A percentile compares a stretch with the other conserved stretches of the same genome.
These are phyloP conservation scores for Neonectria ditissima DNA, from an alignment of 2,329 filamentous ascomycete genomes.

Conservation along the genomic window DNA sequence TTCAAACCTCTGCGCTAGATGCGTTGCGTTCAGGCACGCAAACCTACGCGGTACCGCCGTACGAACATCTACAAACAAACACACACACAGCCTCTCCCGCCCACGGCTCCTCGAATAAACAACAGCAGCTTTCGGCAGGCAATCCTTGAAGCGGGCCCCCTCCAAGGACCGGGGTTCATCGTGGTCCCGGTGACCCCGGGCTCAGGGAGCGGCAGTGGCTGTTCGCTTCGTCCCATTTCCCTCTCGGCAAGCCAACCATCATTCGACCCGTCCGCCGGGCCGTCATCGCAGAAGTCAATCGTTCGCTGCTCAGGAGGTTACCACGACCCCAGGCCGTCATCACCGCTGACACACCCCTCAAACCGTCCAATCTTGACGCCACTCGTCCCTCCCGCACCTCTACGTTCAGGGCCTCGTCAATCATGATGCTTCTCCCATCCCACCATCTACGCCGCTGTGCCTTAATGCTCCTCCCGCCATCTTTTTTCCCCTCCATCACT, in stretches of 20 bases:
- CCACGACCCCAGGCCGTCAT: not conserved
- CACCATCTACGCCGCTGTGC: conserved; percentile 14
- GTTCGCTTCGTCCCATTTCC: conserved; percentile 12
- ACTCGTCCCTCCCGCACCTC: conserved; percentile 10
- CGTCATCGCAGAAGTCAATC: conserved; percentile 36
- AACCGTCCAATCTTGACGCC: conserved; percentile 4
- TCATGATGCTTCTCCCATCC: conserved; percentile 14
- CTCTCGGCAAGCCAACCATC: conserved; percentile 19
- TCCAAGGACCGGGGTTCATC: conserved; percentile 16
- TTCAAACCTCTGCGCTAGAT: not conserved
- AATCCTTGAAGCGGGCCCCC: conserved; percentile 20
- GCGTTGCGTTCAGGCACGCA: conserved; percentile 2
- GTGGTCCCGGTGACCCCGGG: conserved; percentile 18
- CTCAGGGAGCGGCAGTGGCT: conserved; percentile 22
- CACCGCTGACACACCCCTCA: not conserved
- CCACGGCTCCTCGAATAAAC: conserved; percentile 1
- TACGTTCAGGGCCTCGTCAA: conserved; percentile 7
- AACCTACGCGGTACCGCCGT: conserved; percentile 1
- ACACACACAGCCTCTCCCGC: not conserved
- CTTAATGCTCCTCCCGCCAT: not conserved
- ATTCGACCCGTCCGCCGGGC: conserved; percentile 39
- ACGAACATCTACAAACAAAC: not conserved
- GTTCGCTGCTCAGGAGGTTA: conserved; percentile 23
- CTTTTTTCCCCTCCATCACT: not conserved
- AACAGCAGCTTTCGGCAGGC: conserved; percentile 2